Conservation (phyloP, 169 alveolate genomes). For the Eimeria necatrix region DNA sequence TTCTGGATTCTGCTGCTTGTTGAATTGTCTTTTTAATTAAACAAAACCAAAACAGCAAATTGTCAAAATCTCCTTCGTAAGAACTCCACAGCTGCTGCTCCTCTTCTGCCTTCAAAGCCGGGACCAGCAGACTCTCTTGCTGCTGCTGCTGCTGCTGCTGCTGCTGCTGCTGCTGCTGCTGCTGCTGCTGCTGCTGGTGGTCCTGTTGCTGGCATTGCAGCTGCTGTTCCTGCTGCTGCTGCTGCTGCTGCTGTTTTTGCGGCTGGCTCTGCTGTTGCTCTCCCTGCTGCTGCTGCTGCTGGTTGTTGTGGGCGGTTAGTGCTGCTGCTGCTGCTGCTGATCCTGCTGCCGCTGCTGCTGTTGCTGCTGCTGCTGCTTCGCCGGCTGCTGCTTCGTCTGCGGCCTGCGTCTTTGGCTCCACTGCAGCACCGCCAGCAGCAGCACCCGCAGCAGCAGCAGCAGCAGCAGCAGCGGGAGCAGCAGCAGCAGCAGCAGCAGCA, state of each 20-base stretch:
- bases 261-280: too few species aligned
- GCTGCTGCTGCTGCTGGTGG: too few species aligned
- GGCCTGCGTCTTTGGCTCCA: background rate
- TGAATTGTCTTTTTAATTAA: background rate
- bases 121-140: background rate
- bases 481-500: background rate
- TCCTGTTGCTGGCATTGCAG: background rate
- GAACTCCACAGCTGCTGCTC: background rate
- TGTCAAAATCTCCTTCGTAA: background rate
- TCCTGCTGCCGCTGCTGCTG: too few species aligned
- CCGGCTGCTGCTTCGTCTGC: background rate
- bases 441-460: background rate
- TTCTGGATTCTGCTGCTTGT: background rate
- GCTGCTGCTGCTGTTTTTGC: too few species aligned
- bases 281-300: too few species aligned
- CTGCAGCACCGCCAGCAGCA: background rate
- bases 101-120: background rate
- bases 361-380: too few species aligned
- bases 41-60: background rate
- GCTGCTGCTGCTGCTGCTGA: too few species aligned
- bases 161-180: too few species aligned
- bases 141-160: background rate
- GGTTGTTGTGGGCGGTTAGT: too few species aligned
- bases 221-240: background rate
- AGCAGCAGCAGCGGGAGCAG: slow-evolving; percentile 29